Conservation (phyloP, 2,329 filamentous ascomycete species). For the Colletotrichum incanum region DNA sequence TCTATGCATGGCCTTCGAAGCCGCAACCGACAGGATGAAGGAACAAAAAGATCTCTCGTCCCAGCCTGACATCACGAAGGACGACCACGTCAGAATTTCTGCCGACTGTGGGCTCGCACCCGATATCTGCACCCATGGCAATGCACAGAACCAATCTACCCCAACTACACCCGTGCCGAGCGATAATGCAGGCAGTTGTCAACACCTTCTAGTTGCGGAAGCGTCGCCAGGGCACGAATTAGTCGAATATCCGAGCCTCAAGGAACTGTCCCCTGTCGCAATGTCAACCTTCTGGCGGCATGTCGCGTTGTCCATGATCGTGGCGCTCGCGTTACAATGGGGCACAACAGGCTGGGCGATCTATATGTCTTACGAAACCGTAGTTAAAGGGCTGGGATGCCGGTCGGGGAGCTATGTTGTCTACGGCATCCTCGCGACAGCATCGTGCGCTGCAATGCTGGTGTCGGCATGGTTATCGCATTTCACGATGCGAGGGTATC, state of each 20-base stretch:
- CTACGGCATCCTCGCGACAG: conserved; percentile 36
- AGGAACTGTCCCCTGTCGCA: not conserved
- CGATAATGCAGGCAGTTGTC: not conserved
- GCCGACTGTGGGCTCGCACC: not conserved
- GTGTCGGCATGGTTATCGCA: conserved; percentile 29
- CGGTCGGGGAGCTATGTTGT: conserved; percentile 45
- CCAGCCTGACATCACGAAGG: not conserved
- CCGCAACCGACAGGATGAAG: conserved; percentile 2
- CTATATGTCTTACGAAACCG: conserved; percentile 43
- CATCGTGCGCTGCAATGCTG: conserved; percentile 41
- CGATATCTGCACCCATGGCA: not conserved
- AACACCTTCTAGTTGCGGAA: not conserved
- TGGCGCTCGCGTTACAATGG: conserved; percentile 43
- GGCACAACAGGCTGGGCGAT: conserved; percentile 41
- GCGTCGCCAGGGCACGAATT: not conserved
- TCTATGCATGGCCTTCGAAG: conserved; percentile 35
- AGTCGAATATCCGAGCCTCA: not conserved
- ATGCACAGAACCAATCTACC: not conserved
- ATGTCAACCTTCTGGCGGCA: conserved; percentile 39
- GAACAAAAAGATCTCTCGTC: not conserved
- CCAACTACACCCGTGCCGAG: no score
- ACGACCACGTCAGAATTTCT: not conserved
- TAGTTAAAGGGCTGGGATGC: conserved; percentile 44
- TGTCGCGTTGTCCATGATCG: conserved; percentile 31
- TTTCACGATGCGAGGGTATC: not conserved